Base-by-base conservation (phyloP, 768 basidiomycete genomes). In the Mycena polygramma region DNA sequence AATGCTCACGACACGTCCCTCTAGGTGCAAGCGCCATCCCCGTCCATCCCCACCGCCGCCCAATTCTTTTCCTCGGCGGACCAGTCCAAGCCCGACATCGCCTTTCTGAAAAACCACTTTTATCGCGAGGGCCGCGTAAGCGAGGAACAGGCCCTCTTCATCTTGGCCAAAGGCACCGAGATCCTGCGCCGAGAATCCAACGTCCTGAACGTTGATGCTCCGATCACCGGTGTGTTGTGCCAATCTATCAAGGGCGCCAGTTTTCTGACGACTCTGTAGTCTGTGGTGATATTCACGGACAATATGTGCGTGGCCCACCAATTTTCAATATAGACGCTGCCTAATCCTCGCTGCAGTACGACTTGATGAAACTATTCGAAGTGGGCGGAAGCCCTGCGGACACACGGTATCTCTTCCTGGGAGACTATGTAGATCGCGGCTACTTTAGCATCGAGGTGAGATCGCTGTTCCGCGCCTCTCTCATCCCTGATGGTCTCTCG, bases 41-140 rank as follows among this genome's bases (percentile, higher is more conserved):
- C 97, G 91, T 85, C 84, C 74, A 89, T 92, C 68, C 98, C 98
- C 1, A 96, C 97, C 2, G 90, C 94, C 74, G 94, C 94, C 74
- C 95, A 99, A 80, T 99, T 99, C 88, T 98, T 92, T 83, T 92
- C 93, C 67, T 82, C 61, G 83, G 84, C 36, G 87, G 97, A 98
- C 84, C 91, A 89, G 52, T 88, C 91, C 36, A 98, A 97, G 81
- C 97, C 97, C 13, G 95, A 98, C 80, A 86, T 99, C 74, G 96
- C 94, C 36, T 99, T 96, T 81, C 87, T 99, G 71, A 99, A 99
- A 86, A 99, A 98, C 77, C 98, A 99, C 83, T 98, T 99, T 79
- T 99, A 99, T 81, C 90, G 98, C 43, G 97, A 98, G 80, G 97
- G 97, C 0, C 86, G 97, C 59, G 75, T 99, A 74, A 96, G 91